Evolutionary conservation across 306 rosid genomes (phyloP).

Genomic region (Pueraria montana): DNA sequence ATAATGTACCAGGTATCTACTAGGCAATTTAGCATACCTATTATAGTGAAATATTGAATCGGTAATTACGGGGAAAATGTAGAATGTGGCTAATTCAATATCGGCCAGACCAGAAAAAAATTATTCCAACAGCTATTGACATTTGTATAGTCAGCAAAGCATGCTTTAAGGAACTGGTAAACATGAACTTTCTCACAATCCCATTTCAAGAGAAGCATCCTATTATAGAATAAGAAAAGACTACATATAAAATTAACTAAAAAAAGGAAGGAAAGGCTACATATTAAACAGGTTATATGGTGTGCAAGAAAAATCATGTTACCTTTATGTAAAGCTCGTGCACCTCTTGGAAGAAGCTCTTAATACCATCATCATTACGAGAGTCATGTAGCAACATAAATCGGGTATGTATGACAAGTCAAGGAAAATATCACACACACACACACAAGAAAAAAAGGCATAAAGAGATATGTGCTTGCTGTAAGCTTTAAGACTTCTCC

Average conservation of each 20-base stretch:
- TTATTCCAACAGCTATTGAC: constrained; percentile 11
- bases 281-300: constrained; percentile 11
- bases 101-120: constrained; percentile 3
- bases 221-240: constrained; percentile 21
- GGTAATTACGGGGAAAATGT: background rate
- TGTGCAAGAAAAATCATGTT: constrained; percentile 43
- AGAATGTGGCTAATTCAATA: constrained; percentile 21
- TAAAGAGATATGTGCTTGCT: background rate
- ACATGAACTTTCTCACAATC: constrained; percentile 26
- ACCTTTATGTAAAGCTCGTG: constrained; percentile 98
- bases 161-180: constrained; percentile 14
- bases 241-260: constrained; percentile 15
- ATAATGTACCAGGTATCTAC: background rate
- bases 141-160: constrained; percentile 26
- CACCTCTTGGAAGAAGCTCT: constrained; percentile 98
- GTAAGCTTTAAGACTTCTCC: constrained; percentile 33
- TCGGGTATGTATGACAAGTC: constrained; percentile 81
- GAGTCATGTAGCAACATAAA: constrained; percentile 96
- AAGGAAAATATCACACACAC: constrained; percentile 59
- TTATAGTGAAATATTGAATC: constrained; percentile 17
- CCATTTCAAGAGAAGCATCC: constrained; percentile 31
- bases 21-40: background rate
- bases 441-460: background rate
- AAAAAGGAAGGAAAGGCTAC: constrained; percentile 7
- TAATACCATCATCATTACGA: constrained; percentile 96